phyloP scores from a whole-genome alignment of 1,284 basidiomycete genomes.

The Puccinia polysora region DNA sequence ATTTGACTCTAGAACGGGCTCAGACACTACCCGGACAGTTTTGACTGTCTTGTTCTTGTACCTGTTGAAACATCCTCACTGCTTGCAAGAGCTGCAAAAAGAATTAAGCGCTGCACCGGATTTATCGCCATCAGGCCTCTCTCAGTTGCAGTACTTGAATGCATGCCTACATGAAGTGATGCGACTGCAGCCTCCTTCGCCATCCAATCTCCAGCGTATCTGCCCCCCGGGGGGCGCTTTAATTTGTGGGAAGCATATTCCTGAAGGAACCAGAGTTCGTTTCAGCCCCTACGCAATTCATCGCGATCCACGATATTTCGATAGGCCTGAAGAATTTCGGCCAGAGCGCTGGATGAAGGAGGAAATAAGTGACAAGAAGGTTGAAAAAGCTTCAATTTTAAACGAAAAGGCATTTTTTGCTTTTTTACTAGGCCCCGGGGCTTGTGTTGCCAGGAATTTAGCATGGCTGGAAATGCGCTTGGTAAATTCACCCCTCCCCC shows the following conservation, averaged over 20 bases:
- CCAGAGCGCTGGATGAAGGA: conserved; percentile 51
- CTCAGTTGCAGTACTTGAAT: conserved; percentile 48
- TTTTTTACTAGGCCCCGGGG: conserved; percentile 46
- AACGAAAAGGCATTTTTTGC: conserved; percentile 31
- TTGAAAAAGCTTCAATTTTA: neutral
- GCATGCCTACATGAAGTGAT: conserved; percentile 52
- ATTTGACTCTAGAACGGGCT: conserved; percentile 46
- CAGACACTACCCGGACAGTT: conserved; percentile 50
- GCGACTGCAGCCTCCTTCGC: conserved; percentile 52
- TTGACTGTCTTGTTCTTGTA: conserved; percentile 50
- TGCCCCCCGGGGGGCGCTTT: conserved; percentile 49
- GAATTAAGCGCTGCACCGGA: conserved; percentile 49
- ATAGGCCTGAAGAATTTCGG: conserved; percentile 47
- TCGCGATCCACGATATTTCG: conserved; percentile 48
- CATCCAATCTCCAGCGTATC: conserved; percentile 50
- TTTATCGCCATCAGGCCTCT: conserved; percentile 46
- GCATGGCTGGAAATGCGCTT: conserved; percentile 40
- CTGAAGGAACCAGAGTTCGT: conserved; percentile 49
- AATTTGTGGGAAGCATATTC: conserved; percentile 49
- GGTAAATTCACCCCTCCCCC: neutral
- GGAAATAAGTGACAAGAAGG: conserved; percentile 43
- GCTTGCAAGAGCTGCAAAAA: conserved; percentile 47
- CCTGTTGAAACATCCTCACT: conserved; percentile 48
- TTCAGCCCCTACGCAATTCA: conserved; percentile 50
- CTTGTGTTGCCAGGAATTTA: conserved; percentile 48